phyloP scores from a whole-genome alignment of 1,284 basidiomycete species.

The Pyrrhoderma noxium region DNA sequence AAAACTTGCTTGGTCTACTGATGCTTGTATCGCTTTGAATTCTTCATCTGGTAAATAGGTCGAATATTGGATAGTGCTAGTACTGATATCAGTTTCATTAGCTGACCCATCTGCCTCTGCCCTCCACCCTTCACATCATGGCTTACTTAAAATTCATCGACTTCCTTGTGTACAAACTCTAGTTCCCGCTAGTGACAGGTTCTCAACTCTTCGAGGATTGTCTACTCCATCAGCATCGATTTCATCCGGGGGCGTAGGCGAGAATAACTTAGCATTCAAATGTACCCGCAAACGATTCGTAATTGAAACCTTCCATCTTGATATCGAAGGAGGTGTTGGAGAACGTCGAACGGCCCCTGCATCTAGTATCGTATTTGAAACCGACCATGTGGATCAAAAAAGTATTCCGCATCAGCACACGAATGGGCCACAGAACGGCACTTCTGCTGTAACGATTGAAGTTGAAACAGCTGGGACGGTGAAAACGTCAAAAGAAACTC shows the following conservation, averaged over 20 bases:
- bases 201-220: slow-evolving; percentile 71
- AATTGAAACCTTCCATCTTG: slow-evolving; percentile 90
- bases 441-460: slow-evolving; percentile 1
- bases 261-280: slow-evolving; percentile 95
- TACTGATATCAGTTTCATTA: slow-evolving; percentile 24
- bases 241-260: slow-evolving; percentile 51
- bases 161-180: slow-evolving; percentile 67
- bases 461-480: background rate
- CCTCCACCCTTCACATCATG: slow-evolving; percentile 78
- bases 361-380: slow-evolving; percentile 23
- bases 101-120: slow-evolving; percentile 59
- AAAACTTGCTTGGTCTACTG: slow-evolving; percentile 73
- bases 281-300: slow-evolving; percentile 83
- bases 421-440: background rate
- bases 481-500: background rate
- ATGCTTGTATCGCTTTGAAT: slow-evolving; percentile 66
- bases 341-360: slow-evolving; percentile 71
- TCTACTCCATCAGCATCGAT: slow-evolving; percentile 38
- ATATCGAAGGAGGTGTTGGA: slow-evolving; percentile 84
- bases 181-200: slow-evolving; percentile 66
- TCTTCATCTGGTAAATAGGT: slow-evolving; percentile 51
- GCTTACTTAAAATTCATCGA: slow-evolving; percentile 67
- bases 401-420: slow-evolving; percentile 6
- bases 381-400: slow-evolving; percentile 17
- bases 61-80: background rate